Conservation (phyloP, 2,329 filamentous ascomycete species). For the Colletotrichum sp. region DNA sequence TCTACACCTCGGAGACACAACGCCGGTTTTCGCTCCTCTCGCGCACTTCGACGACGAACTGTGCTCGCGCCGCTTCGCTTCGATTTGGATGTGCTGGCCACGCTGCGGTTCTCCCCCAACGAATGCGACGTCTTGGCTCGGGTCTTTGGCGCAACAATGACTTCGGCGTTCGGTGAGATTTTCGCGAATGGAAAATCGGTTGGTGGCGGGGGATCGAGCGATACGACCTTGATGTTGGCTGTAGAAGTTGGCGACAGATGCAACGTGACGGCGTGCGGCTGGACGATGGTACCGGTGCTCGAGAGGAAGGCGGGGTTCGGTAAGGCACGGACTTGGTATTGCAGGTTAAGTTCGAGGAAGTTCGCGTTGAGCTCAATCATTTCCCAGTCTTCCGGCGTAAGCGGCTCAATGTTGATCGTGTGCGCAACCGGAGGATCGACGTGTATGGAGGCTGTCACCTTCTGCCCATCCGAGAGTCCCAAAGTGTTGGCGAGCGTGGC, state of each 20-base stretch:
- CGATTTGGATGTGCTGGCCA: slow-evolving; percentile 78
- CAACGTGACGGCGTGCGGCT: slow-evolving; percentile 82
- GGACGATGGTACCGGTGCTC: slow-evolving; percentile 53
- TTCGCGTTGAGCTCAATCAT: slow-evolving; percentile 97
- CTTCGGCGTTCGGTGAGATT: slow-evolving; percentile 91
- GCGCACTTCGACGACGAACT: slow-evolving; percentile 57
- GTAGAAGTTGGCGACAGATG: slow-evolving; percentile 96
- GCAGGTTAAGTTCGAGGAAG: slow-evolving; percentile 91
- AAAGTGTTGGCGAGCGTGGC: slow-evolving; percentile 80
- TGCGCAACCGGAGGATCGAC: slow-evolving; percentile 90
- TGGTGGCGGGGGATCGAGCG: slow-evolving; percentile 76
- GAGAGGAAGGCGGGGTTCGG: slow-evolving; percentile 79
- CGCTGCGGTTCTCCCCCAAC: slow-evolving; percentile 79
- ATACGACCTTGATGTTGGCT: slow-evolving; percentile 86
- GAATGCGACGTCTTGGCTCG: slow-evolving; percentile 71
- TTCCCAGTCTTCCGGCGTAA: slow-evolving; percentile 97
- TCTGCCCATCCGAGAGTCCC: slow-evolving; percentile 81
- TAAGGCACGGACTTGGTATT: slow-evolving; percentile 90
- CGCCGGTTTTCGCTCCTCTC: slow-evolving; percentile 70
- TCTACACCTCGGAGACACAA: slow-evolving; percentile 85
- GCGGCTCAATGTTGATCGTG: slow-evolving; percentile 94
- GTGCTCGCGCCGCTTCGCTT: slow-evolving; percentile 78
- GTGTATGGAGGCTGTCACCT: slow-evolving; percentile 75
- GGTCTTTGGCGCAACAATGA: slow-evolving; percentile 95
- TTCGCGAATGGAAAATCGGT: slow-evolving; percentile 82